Conservation (phyloP, 73 alveolate species). For the Paramecium caudatum region DNA sequence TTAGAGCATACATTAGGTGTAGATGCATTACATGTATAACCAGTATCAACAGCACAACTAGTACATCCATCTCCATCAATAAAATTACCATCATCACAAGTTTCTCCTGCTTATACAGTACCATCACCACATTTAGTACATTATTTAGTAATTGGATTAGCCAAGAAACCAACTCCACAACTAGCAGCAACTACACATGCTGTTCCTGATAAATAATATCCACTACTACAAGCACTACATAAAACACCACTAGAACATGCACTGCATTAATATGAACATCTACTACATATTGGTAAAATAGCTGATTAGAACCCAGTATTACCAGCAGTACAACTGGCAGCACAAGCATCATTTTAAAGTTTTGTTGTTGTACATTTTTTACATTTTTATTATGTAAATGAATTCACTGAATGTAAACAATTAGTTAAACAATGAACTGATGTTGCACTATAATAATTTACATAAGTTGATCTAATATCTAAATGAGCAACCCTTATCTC, state of each 20-base stretch:
- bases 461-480: background rate
- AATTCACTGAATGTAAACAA: conserved; percentile 23
- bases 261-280: conserved; percentile 3
- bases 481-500: conserved; percentile 6
- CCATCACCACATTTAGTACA: conserved; percentile 76
- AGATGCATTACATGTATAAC: conserved; percentile 65
- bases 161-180: conserved; percentile 14
- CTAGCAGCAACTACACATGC: conserved; percentile 23
- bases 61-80: conserved; percentile 80
- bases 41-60: conserved; percentile 67
- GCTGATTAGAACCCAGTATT: conserved; percentile 23
- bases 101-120: conserved; percentile 69
- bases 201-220: conserved; percentile 10
- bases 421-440: conserved; percentile 2
- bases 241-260: conserved; percentile 13
- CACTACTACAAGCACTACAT: conserved; percentile 12
- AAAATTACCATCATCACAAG: conserved; percentile 80
- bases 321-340: conserved; percentile 22
- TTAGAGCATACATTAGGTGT: conserved; percentile 57
- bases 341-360: conserved; percentile 16
- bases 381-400: background rate
- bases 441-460: background rate
- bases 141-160: conserved; percentile 34
- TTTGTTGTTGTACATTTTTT: background rate
- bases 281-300: background rate